Conservation (phyloP, 441 rosid genomes). For the Euphorbia celastroides region DNA sequence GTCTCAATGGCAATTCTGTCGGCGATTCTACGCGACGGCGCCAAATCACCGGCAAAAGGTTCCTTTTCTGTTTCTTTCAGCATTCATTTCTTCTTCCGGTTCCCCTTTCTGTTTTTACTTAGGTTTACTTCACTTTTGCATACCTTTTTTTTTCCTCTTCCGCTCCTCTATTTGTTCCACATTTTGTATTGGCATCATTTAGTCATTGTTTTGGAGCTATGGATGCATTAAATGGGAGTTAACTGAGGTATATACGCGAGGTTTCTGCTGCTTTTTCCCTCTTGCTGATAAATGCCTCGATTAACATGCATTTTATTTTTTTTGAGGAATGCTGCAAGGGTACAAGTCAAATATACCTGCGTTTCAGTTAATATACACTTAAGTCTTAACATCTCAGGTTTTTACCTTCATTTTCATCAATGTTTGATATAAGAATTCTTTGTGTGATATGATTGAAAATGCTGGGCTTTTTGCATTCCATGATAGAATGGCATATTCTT, state of each 20-base stretch:
- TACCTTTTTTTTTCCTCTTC: neutral
- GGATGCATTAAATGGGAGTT: neutral
- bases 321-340: neutral
- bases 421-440: neutral
- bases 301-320: neutral
- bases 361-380: neutral
- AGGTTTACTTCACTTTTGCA: neutral
- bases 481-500: neutral
- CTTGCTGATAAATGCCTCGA: neutral
- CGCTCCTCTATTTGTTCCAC: neutral
- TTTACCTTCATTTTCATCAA: neutral
- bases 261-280: neutral
- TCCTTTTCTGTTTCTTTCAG: neutral
- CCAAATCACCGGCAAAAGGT: conserved; percentile 79
- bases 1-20: conserved; percentile 57
- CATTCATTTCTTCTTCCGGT: neutral
- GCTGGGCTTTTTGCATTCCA: neutral
- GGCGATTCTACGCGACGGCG: conserved; percentile 47
- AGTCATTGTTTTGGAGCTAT: neutral
- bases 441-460: neutral
- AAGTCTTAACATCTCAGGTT: neutral
- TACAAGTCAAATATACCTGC: neutral
- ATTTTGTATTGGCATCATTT: conserved; percentile 2
- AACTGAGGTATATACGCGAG: neutral
- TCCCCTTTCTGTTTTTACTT: neutral